Evolutionary conservation across 176 grass and related monocot species (phyloP), one percentile per base, ranked within the genome.

Genomic region (Urochloa ruziziensis): DNA sequence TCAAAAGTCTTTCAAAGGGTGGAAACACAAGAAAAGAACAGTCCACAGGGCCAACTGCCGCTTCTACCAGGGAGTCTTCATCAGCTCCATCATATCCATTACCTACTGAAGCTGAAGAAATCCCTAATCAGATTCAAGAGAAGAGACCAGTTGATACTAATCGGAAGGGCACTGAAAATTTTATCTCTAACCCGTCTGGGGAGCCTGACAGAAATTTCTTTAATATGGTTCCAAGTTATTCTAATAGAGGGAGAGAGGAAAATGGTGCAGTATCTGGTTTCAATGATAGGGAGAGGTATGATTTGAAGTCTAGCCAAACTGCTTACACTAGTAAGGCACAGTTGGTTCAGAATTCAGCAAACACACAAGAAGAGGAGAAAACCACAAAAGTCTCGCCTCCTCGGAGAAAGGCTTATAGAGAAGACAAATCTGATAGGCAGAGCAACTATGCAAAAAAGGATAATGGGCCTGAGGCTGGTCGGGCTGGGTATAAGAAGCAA

Each of bases 1-100:
- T 99, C 56, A 99, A 99, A 91, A 99, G 96, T 92, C 96, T 99
- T 56, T 99, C 96, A 49, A 99, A 94, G 77, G 84, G 93, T 34
- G 83, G 89, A 34, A 99, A 91, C 85, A 62, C 93, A 62, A 98
- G 84, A 82, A 99, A 96, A 82, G 96, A 99, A 18, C 94, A 90
- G 46, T 56, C 74, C 44, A 40, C 62, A 71, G 89, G 37, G 63
- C 62, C 88, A 78, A 76, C 81, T 52, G 81, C 82, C 59, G 69
- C 88, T 90, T 78, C 79, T 58, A 81, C 32, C 77, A 94, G 89
- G 85, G 96, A 99, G 48, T 77, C 83, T 65, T 77, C 71, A 5
- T 72, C 77, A 70, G 71, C 76, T 70, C 79, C 91, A 88, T 88
- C 79, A 54, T 90, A 87, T 80, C 73, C 85, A 80, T 81, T 94